A percentile compares a stretch with the other conserved stretches of the same genome.
These are phyloP conservation scores for Xylaria sp. DNA, from an alignment of 2,329 filamentous ascomycete species.

Conservation along the genomic window DNA sequence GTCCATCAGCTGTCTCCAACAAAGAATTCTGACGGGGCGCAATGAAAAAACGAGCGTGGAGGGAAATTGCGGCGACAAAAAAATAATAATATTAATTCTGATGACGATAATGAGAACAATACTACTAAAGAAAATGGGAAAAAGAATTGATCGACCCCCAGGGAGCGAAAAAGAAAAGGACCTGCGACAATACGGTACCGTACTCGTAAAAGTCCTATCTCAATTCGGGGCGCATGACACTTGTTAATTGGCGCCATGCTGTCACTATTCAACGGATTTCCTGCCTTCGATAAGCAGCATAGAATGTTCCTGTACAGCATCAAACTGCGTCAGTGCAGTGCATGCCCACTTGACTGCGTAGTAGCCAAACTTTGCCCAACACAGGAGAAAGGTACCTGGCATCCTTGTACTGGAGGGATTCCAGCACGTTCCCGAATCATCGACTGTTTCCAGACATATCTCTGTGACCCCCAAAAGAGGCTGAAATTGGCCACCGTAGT, in stretches of 20 bases:
- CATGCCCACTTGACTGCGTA: not conserved
- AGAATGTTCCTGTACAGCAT: not conserved
- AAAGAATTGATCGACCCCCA: conserved; percentile 5
- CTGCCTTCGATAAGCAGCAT: not conserved
- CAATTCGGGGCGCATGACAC: conserved; percentile 13
- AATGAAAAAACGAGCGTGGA: conserved; percentile 2
- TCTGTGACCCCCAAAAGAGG: conserved; percentile 23
- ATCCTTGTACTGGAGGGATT: not conserved
- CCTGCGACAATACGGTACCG: not conserved
- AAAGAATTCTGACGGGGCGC: conserved; percentile 20
- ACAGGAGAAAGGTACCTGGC: conserved; percentile 2
- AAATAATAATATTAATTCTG: conserved; percentile 9
- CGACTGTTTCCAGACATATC: not conserved
- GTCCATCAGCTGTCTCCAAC: conserved; percentile 33
- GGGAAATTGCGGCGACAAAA: conserved; percentile 8
- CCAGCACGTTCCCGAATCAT: not conserved
- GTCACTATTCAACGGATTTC: conserved; percentile 1
- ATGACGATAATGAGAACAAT: too few species aligned
- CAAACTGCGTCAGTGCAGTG: not conserved
- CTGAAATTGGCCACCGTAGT: conserved; percentile 21
- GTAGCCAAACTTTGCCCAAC: not conserved
- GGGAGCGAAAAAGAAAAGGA: not conserved
- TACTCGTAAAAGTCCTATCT: not conserved
- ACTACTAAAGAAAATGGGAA: conserved; percentile 9
- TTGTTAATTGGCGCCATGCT: not conserved